Percentiles rank a stretch among this genome's conserved stretches.
These are phyloP conservation scores for Hanseniaspora sp. DNA, from an alignment of 1,139 yeast species.

Conservation along the genomic window DNA sequence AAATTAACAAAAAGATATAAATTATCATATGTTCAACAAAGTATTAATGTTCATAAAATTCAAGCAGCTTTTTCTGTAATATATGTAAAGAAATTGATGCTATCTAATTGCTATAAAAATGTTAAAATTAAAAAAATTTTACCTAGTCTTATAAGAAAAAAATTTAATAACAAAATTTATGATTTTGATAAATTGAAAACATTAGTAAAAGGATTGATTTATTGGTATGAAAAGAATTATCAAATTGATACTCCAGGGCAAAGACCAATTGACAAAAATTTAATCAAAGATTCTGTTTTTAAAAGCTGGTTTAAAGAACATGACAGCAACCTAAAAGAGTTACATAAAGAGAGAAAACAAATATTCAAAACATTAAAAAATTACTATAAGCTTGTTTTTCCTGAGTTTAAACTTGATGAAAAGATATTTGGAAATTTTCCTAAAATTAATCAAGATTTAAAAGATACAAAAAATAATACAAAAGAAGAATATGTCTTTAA, in stretches of 20 bases:
- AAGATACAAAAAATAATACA: neutral
- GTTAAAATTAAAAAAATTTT: neutral
- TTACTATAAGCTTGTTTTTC: neutral
- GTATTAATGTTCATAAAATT: neutral
- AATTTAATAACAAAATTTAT: conserved; percentile 1
- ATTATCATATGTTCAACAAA: neutral
- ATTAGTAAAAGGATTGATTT: conserved; percentile 3
- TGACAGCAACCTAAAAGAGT: neutral
- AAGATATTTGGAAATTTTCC: neutral
- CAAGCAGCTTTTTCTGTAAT: conserved; percentile 4
- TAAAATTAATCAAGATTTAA: neutral
- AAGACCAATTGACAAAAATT: neutral
- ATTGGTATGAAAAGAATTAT: conserved; percentile 10
- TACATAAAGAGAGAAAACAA: neutral
- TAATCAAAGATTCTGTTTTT: neutral
- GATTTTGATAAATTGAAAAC: neutral
- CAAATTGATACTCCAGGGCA: neutral
- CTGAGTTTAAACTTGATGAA: neutral
- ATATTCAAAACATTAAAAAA: neutral
- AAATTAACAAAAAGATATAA: conserved; percentile 6
- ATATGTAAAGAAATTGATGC: neutral
- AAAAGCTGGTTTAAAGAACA: conserved; percentile 1
- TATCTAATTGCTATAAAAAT: neutral
- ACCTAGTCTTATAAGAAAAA: conserved; percentile 9
- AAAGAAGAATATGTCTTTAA: conserved; percentile 4